Evolutionary conservation across 2,329 filamentous ascomycete genomes (phyloP), one percentile per base, ranked within the genome.

Genomic region (Allantophomopsis lycopodina): DNA sequence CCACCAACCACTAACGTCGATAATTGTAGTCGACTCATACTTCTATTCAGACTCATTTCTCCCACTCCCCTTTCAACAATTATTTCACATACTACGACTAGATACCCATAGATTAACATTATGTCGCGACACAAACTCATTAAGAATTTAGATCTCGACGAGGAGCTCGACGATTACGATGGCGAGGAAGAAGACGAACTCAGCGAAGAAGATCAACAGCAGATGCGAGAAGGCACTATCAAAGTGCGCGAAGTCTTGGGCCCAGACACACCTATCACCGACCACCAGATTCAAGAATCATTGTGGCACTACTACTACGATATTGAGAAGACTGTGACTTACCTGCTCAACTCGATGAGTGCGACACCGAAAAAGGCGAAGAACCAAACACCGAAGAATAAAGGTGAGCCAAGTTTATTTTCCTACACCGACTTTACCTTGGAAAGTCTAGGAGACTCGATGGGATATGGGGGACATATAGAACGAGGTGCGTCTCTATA

Each of bases 291-390:
- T 45, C 77, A 94, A 56, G 89, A 96, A 44, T 74, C 88, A 0
- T 61, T 98, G 13, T 96, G 87, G 86, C 77, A 98, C 60, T 95
- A 95, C 60, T 96, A 89, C 58, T 96, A 88, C 56, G 88, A 98
- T 52, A 69, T 94, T 21, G 81, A 78, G 42, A 94, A 94, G 60
- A 77, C 85, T 1, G 80, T 93, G 31, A 69, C 73, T 41, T 95
- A 93, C 54, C 61, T 98, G 42, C 73, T 77, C 46, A 82, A 78
- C 68, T 78, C 49, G 37, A 40, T 50, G 36, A 46, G 45, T 8
- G 48, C 46, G 20, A 55, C 52, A 40, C 41, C 41, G 20, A 46
- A 50, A 32, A 49, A 58, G 42, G 49, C 48, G 35, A 61, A 63
- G 40, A 52, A 51, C 42, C 51, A 54, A 30, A 46, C 48, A 32